Evolutionary conservation across 2,329 filamentous ascomycete genomes (phyloP), one percentile per base, ranked within the genome.

Genomic region (Cercospora sp.): DNA sequence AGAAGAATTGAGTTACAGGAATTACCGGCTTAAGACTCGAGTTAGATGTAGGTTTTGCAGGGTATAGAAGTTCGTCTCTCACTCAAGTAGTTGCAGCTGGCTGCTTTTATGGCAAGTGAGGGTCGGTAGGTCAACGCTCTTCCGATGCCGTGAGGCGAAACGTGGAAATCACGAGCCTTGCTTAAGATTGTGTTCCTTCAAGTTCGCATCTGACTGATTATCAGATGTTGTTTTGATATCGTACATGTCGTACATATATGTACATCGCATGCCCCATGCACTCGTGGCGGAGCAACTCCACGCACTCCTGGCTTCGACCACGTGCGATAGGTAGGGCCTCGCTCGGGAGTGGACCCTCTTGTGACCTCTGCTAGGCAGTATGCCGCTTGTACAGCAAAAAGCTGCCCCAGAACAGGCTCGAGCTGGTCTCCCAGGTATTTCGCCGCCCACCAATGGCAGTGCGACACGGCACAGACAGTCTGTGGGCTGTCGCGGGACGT

Each of bases 201-300:
- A 36, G n/a, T 58, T 18, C 55, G 28, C n/a, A n/a, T 58, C 31
- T 28, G 55, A 58, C 18, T 58, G 26, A n/a, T 18, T 36, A 16
- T 36, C 28, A 23, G 55, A 31, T 59, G 31, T 28, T 33, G 4
- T 64, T 28, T 45, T 31, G 51, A n/a, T 59, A 57, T 64, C 26
- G 33, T 64, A 64, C 62, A 64, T 62, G 28, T 64, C 33, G 62
- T 30, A 45, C 18, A 59, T 64, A 59, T 59, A 59, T 64, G 62
- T 64, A 64, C 62, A 64, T 33, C 30, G 30, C 16, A n/a, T 18
- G 28, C 51, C 42, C 16, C 8, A 20, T 31, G 39, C n/a, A 53
- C 30, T 28, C 42, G 31, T 61, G 7, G 60, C 45, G 23, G n/a
- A 30, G n/a, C 26, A 26, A n/a, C 18, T n/a, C 3, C n/a, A 26